Evolutionary conservation across 805 yeast species (phyloP), one percentile per base, ranked within the genome.

Genomic region (Hemisphaericaspora nanyangensis): DNA sequence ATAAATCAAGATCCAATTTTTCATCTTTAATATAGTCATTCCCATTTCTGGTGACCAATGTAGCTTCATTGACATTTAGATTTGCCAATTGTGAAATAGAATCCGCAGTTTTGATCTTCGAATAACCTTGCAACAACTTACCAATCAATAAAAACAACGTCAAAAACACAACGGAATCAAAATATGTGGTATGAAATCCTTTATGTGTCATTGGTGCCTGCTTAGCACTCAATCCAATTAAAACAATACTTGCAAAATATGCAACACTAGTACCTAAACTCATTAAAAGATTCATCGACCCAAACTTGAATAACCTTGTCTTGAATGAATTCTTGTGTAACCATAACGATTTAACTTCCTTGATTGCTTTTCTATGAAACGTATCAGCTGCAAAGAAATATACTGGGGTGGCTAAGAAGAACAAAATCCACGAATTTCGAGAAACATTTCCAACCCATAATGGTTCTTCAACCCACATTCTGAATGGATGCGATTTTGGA

Each of bases 231-330:
- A 76, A 53, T 3, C 58, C 67, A 10, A 84, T 58, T 31, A 82
- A 58, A 0, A 74, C 79, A 29, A 85, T 69, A 52, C 87, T 80
- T 5, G 87, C 76, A 55, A 81, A 70, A 54, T 83, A 85, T 1
- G 91, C 78, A 17, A 85, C 79, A 0, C 84, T 61, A 0, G 91
- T 85, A 8, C 93, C 93, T 34, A 84, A 58, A 35, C 77, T 71
- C 82, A 85, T 80, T 46, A 85, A 69, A 45, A 84, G 55, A 52
- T 76, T 83, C 91, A 85, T 85, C 2, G 89, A 81, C 3, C 95
- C 95, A 57, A 85, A 85, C 49, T 73, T 72, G 45, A 84, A 72
- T 12, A 84, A 44, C 29, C 89, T 62, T 46, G 76, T 70, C 17
- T 54, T 62, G 72, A 80, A 77, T 1, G 80, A 61, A 33, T 76